Evolutionary conservation across 2,329 filamentous ascomycete species (phyloP).

Genomic region (Macrophomina phaseolina): DNA sequence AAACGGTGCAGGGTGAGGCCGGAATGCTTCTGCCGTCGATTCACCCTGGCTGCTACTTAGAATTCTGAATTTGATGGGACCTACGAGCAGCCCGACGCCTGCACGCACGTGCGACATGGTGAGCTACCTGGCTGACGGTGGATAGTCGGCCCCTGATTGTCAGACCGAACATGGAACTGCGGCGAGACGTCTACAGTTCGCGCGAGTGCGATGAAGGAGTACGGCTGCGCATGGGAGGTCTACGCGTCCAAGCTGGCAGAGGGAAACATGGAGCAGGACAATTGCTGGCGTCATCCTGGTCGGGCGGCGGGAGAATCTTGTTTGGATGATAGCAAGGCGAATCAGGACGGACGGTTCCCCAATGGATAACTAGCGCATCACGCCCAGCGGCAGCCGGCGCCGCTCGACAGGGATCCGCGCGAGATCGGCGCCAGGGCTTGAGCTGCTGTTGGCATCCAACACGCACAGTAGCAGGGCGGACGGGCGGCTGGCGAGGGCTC

Average conservation of each 20-base stretch:
- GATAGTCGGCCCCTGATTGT: background rate
- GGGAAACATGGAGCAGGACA: background rate
- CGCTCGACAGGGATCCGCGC: slow-evolving; percentile 10
- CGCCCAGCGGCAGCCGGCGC: slow-evolving; percentile 9
- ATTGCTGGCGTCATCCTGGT: slow-evolving; percentile 19
- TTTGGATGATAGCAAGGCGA: slow-evolving; percentile 19
- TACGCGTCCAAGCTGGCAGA: background rate
- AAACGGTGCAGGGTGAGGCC: background rate
- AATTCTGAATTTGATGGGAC: background rate
- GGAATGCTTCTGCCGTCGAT: background rate
- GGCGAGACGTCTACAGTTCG: background rate
- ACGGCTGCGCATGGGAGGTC: background rate
- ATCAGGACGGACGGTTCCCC: background rate
- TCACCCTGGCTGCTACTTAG: background rate
- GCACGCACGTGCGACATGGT: slow-evolving; percentile 1
- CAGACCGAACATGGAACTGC: background rate
- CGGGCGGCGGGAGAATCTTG: slow-evolving; percentile 2
- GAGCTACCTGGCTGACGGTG: background rate
- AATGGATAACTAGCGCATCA: slow-evolving; percentile 5
- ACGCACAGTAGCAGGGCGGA: background rate
- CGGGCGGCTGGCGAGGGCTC: background rate
- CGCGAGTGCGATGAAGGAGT: background rate
- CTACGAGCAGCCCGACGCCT: background rate
- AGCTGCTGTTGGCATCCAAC: background rate
- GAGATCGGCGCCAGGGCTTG: slow-evolving; percentile 14